These are phyloP conservation scores for Phaffia australis DNA, from an alignment of 768 basidiomycete species.

Conservation along the genomic window DNA sequence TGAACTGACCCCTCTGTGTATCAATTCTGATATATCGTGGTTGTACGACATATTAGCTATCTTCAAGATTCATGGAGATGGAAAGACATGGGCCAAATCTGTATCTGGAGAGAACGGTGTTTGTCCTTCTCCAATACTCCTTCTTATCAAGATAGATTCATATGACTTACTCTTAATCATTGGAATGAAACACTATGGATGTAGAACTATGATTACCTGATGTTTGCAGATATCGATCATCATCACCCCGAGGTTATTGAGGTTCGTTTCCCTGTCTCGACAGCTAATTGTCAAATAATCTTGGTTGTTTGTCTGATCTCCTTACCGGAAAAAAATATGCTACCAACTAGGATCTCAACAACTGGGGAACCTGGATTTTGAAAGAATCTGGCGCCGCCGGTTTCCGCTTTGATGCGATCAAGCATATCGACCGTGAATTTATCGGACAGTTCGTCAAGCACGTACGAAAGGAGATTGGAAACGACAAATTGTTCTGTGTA, in stretches of 20 bases:
- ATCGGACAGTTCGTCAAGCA: conserved; percentile 41
- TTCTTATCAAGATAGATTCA: conserved; percentile 22
- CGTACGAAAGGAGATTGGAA: conserved; percentile 38
- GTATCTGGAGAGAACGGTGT: conserved; percentile 44
- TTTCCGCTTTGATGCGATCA: conserved; percentile 82
- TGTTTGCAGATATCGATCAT: conserved; percentile 41
- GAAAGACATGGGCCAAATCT: conserved; percentile 52
- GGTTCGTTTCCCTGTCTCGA: not conserved
- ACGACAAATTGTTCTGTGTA: conserved; percentile 50
- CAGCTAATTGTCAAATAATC: not conserved
- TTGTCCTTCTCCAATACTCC: not conserved
- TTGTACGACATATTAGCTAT: conserved; percentile 12
- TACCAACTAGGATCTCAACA: conserved; percentile 46
- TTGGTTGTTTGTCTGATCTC: not conserved
- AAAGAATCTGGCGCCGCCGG: conserved; percentile 48
- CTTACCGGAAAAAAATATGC: no score
- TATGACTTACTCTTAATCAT: conserved; percentile 37
- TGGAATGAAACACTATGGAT: conserved; percentile 38
- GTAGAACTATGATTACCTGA: conserved; percentile 36
- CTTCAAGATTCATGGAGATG: conserved; percentile 50
- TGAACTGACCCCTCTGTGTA: not conserved
- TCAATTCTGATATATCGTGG: not conserved
- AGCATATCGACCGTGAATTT: conserved; percentile 53
- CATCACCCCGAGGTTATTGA: conserved; percentile 62
- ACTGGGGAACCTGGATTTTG: conserved; percentile 71